These are phyloP conservation scores for Rhodosporidiobolus sp. DNA, from an alignment of 768 basidiomycete species.

Conservation along the genomic window DNA sequence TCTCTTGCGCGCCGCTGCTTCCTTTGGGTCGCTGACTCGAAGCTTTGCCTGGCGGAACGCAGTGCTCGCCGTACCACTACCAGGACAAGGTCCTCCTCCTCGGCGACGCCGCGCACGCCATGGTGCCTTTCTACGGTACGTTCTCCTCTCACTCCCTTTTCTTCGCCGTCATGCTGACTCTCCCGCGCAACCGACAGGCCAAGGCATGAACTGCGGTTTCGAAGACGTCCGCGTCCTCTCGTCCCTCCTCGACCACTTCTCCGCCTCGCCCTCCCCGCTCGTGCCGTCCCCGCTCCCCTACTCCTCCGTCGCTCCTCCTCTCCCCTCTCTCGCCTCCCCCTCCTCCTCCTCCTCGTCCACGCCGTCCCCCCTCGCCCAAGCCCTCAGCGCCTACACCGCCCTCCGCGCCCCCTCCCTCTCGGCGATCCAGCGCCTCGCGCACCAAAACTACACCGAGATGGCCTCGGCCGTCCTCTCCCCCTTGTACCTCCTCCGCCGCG, in stretches of 20 bases:
- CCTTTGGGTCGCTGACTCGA: background rate
- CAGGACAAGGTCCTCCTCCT: conserved; percentile 79
- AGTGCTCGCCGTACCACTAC: conserved; percentile 88
- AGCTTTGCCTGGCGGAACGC: background rate
- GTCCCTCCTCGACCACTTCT: conserved; percentile 67
- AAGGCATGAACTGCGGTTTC: conserved; percentile 94
- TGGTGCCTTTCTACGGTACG: conserved; percentile 86
- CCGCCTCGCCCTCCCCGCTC: conserved; percentile 51
- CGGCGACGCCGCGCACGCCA: conserved; percentile 93
- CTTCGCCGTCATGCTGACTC: background rate
- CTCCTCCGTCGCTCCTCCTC: conserved; percentile 12
- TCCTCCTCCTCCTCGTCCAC: background rate
- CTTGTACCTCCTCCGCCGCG: conserved; percentile 33
- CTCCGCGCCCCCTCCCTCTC: conserved; percentile 80
- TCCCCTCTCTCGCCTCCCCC: background rate
- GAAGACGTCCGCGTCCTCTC: conserved; percentile 92
- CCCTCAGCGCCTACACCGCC: conserved; percentile 73
- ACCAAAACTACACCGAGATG: conserved; percentile 87
- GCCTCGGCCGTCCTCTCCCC: conserved; percentile 32
- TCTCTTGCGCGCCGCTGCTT: background rate
- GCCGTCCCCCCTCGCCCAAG: conserved; percentile 52
- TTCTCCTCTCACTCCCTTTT: background rate
- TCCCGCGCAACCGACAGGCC: conserved; percentile 52
- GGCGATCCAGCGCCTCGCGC: conserved; percentile 86
- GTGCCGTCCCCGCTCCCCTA: conserved; percentile 33